Base-by-base conservation (phyloP, 106 monocot species). In the Hemerocallis citrina region DNA sequence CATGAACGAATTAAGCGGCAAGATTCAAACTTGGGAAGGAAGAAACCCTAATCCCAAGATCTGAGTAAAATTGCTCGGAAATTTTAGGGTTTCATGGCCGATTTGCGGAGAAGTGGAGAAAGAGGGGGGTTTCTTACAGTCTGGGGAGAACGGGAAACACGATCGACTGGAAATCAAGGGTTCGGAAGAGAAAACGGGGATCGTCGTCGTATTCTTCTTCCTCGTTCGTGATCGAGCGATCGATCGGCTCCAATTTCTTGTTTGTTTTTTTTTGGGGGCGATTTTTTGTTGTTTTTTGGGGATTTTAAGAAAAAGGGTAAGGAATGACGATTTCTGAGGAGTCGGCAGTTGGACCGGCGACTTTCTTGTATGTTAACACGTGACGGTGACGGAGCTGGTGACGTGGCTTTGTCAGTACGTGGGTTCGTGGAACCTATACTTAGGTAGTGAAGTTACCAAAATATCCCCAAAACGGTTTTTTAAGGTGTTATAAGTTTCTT, bases 1-100 rank as follows among this genome's bases (percentile, higher is more conserved):
- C 5, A 35, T n/a, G 3, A 62, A 62, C 43, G 61, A 62, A 30
- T 62, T 44, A 62, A 43, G 61, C 31, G 43, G 44, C 59, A 31
- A 16, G 44, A 42, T 29, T 23, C 25, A 13, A n/a, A 30, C n/a
- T n/a, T 30, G 39, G 33, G 7, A 34, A 40, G 9, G 41, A 28
- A 4, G 3, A 29, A 27, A 29, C 9, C 3, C 12, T 19, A 14
- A 28, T 5, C 5, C 25, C 9, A 52, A 52, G n/a, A n/a, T n/a
- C n/a, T n/a, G n/a, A n/a, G n/a, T n/a, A n/a, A n/a, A n/a, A n/a
- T n/a, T n/a, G n/a, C n/a, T n/a, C n/a, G n/a, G n/a, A n/a, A n/a
- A n/a, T n/a, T n/a, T n/a, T n/a, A n/a, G n/a, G n/a, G n/a, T n/a
- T n/a, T n/a, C n/a, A n/a, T n/a, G n/a, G n/a, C n/a, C n/a, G n/a